Evolutionary conservation across 495 filamentous ascomycete genomes (phyloP).

Genomic region (Halenospora varia): DNA sequence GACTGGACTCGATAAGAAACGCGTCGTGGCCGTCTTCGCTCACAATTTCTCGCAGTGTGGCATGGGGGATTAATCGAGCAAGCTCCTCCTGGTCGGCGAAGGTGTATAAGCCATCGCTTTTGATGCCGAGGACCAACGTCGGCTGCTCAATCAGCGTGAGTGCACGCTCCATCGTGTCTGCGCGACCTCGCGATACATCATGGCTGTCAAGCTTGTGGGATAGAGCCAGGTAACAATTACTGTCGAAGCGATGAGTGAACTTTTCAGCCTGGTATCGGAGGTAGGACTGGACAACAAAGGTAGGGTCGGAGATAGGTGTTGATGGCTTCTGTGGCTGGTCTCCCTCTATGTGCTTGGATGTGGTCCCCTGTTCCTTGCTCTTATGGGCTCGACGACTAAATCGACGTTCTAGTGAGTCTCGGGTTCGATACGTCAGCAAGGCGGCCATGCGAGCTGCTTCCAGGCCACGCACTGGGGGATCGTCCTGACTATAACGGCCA

Average conservation of each 20-base stretch:
- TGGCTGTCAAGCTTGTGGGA: slow-evolving; percentile 36
- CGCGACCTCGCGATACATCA: slow-evolving; percentile 29
- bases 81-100: slow-evolving; percentile 31
- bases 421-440: slow-evolving; percentile 38
- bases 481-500: slow-evolving; percentile 31
- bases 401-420: slow-evolving; percentile 28
- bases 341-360: neutral
- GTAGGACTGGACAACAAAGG: slow-evolving; percentile 34
- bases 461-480: slow-evolving; percentile 29
- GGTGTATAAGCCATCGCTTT: slow-evolving; percentile 32
- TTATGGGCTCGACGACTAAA: slow-evolving; percentile 27
- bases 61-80: slow-evolving; percentile 26
- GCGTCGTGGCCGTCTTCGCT: slow-evolving; percentile 35
- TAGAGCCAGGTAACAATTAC: slow-evolving; percentile 36
- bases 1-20: slow-evolving; percentile 28
- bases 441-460: slow-evolving; percentile 36
- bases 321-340: neutral
- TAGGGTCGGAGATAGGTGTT: too few species aligned
- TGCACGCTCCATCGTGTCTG: slow-evolving; percentile 16
- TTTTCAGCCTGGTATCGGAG: slow-evolving; percentile 36
- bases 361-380: neutral
- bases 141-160: slow-evolving; percentile 21
- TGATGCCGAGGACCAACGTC: slow-evolving; percentile 32
- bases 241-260: slow-evolving; percentile 34
- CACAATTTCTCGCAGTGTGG: slow-evolving; percentile 25